These are phyloP conservation scores for Pterocarpus macrocarpus DNA, from an alignment of 306 rosid species.

Conservation along the genomic window DNA sequence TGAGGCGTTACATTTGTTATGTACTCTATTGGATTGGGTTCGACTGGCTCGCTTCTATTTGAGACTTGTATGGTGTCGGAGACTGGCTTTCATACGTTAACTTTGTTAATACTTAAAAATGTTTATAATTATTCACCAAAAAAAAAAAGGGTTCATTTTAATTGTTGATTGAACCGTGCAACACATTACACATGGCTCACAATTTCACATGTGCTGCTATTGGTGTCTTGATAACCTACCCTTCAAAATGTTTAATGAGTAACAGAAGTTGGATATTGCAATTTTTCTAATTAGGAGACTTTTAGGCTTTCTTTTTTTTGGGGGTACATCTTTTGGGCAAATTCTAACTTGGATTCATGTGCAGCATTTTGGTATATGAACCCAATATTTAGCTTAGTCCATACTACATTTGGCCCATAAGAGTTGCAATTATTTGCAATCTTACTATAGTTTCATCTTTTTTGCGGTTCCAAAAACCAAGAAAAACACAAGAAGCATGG, in stretches of 20 bases:
- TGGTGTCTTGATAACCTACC: neutral
- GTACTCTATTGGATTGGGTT: no score
- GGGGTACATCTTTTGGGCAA: no score
- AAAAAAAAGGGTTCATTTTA: no score
- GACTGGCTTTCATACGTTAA: neutral
- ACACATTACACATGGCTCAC: slow-evolving; percentile 8
- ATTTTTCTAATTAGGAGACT: neutral
- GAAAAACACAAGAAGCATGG: slow-evolving; percentile 65
- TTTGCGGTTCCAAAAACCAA: slow-evolving; percentile 66
- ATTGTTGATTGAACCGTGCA: slow-evolving; percentile 2
- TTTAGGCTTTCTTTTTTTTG: no score
- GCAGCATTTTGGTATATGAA: no score
- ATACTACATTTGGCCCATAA: neutral
- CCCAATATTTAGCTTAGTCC: neutral
- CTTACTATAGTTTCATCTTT: slow-evolving; percentile 27
- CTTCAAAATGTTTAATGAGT: neutral
- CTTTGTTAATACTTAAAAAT: neutral
- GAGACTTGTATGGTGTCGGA: neutral
- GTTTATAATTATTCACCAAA: neutral
- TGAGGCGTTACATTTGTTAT: no score
- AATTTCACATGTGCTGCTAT: slow-evolving; percentile 21
- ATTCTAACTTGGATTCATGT: no score
- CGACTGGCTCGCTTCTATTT: no score
- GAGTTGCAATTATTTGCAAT: neutral
- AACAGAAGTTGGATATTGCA: neutral